A percentile compares a stretch with the other conserved stretches of the same genome.
These are phyloP conservation scores for Trichophyton rubrum DNA, from an alignment of 2,329 filamentous ascomycete genomes.

Conservation along the genomic window DNA sequence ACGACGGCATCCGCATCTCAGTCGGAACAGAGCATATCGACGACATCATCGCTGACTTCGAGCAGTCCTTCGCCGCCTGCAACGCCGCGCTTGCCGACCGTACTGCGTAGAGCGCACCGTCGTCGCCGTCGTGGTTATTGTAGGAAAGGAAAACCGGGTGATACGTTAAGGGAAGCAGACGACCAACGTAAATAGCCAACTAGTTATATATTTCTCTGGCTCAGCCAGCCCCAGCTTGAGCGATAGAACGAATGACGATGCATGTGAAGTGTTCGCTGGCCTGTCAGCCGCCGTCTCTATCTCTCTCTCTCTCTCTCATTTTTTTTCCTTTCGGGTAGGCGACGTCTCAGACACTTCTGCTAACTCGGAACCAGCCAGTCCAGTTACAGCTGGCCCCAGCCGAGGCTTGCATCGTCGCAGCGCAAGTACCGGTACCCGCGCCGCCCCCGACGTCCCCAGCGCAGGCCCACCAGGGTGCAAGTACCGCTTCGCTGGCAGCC, in stretches of 20 bases:
- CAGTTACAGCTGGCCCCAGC: background rate
- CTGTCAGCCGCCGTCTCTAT: too few species aligned
- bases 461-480: background rate
- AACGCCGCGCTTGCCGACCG: slow-evolving; percentile 10
- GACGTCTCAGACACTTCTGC: too few species aligned
- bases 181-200: too few species aligned
- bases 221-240: background rate
- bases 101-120: background rate
- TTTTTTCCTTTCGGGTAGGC: background rate
- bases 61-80: slow-evolving; percentile 65
- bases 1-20: slow-evolving; percentile 88
- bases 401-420: background rate
- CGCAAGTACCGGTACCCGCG: background rate
- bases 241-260: background rate
- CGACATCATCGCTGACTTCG: slow-evolving; percentile 91
- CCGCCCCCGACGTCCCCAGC: background rate
- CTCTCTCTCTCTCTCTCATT: background rate
- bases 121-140: background rate
- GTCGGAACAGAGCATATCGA: slow-evolving; percentile 95
- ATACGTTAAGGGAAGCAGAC: background rate
- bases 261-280: background rate
- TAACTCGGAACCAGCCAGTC: too few species aligned
- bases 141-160: background rate
- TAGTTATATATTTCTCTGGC: too few species aligned
- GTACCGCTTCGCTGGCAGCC: background rate